Percentiles rank a stretch among this genome's conserved stretches.
These are phyloP conservation scores for Cladorrhinum sp. DNA, from an alignment of 2,329 filamentous ascomycete species.

Conservation along the genomic window DNA sequence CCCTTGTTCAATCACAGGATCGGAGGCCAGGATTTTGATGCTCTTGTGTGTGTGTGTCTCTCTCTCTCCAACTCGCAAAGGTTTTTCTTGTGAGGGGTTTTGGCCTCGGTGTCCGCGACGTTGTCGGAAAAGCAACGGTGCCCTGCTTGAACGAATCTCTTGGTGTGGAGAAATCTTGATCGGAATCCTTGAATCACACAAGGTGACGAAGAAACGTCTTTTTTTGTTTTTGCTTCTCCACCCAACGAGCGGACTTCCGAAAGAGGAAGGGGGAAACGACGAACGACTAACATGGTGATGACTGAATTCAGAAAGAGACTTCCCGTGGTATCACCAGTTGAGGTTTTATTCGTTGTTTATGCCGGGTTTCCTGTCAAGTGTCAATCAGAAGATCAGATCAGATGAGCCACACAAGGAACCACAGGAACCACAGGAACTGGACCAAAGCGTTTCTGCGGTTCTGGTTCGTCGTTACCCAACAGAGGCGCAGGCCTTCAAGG, in stretches of 20 bases:
- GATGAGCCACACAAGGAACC: slow-evolving; percentile 1
- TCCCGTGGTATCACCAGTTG: neutral
- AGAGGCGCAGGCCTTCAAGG: slow-evolving; percentile 12
- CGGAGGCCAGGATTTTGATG: slow-evolving; percentile 9
- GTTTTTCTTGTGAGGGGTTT: slow-evolving; percentile 4
- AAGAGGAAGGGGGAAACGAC: slow-evolving; percentile 17
- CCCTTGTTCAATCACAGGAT: slow-evolving; percentile 2
- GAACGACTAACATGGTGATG: neutral
- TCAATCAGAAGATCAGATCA: slow-evolving; percentile 8
- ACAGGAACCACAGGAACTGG: neutral
- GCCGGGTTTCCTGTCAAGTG: neutral
- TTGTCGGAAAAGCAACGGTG: too few relatives aligned
- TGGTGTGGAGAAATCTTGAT: slow-evolving; percentile 7
- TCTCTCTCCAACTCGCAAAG: neutral
- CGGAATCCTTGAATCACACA: slow-evolving; percentile 7
- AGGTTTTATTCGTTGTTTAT: neutral
- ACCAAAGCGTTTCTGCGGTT: neutral
- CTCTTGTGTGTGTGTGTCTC: too few relatives aligned
- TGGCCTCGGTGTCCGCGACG: neutral
- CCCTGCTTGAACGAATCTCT: neutral
- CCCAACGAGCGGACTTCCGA: slow-evolving; percentile 8
- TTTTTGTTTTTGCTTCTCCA: too few relatives aligned
- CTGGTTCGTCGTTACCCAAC: slow-evolving; percentile 3
- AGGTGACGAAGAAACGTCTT: neutral
- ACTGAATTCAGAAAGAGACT: neutral